Base-by-base conservation (phyloP, 768 basidiomycete species). In the Termitomyces sp. region DNA sequence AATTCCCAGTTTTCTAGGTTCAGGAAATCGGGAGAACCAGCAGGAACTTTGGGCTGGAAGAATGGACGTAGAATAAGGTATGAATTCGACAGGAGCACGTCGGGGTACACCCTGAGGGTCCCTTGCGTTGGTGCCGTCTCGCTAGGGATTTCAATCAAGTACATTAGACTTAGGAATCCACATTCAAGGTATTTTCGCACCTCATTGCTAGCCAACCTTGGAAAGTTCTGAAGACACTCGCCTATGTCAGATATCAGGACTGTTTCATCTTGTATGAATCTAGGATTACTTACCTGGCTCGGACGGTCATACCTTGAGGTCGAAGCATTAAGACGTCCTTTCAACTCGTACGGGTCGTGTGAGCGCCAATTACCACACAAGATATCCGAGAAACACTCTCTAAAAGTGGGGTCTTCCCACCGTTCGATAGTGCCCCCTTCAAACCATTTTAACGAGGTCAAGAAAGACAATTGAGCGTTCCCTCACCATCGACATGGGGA, bases 171-270 rank as follows among this genome's bases (percentile, higher is more conserved):
- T 13, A 49, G 22, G 6, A 3, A 30, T 47, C 22, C 9, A 22
- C 31, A 39, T 48, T 30, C 20, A 42, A 41, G 9, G 20, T 22
- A 11, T 11, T 5, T n/a, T 39, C 24, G 30, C 47, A 87, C 85
- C 83, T 86, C 76, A 88, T 75, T 1, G 87, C 78, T 15, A 88
- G 69, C 89, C 89, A 91, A n/a, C 88, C 89, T 65, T 91, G 89
- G 75, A 86, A 91, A 3, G 85, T 83, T 54, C 82, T 74, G 66
- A 85, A 83, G 7, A 83, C 75, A 57, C 69, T 81, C 24, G 80
- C 76, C 70, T 80, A 59, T 3, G 41, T 13, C 46, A 39, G 54
- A 60, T 64, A 24, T 55, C 30, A 53, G 27, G 41, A n/a, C 39
- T 5, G 5, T 30, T 6, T 36, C 13, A 46, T 33, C 16, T 16